phyloP scores from a whole-genome alignment of 148 eudicot genomes.

The Pouteria glomerata region DNA sequence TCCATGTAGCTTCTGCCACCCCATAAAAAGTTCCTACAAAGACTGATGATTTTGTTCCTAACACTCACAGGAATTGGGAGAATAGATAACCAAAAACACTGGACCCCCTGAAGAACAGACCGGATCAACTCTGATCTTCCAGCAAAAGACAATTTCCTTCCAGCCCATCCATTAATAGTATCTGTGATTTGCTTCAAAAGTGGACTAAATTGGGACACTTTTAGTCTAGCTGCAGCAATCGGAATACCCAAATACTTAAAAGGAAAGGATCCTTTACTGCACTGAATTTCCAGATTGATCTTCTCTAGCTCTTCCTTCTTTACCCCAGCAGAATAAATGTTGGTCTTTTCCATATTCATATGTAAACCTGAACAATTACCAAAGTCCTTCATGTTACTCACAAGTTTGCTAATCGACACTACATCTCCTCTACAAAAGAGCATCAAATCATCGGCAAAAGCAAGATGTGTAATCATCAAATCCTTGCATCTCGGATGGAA shows the following conservation, averaged over 20 bases:
- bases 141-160: not conserved
- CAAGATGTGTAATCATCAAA: too few species aligned
- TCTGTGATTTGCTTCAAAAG: not conserved
- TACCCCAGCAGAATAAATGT: not conserved
- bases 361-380: not conserved
- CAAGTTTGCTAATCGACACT: not conserved
- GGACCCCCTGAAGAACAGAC: not conserved
- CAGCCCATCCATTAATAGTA: not conserved
- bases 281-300: not conserved
- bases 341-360: too few species aligned
- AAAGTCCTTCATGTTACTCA: not conserved
- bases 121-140: not conserved
- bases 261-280: too few species aligned
- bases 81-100: not conserved
- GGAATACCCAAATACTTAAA: not conserved
- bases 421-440: not conserved
- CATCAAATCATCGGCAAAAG: not conserved
- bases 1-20: not conserved
- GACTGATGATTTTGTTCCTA: not conserved
- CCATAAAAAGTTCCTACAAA: not conserved
- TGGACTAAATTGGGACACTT: not conserved
- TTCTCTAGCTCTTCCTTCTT: not conserved
- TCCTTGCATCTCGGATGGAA: not conserved
- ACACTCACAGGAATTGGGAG: not conserved
- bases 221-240: not conserved